A percentile compares a stretch with the other conserved stretches of the same genome.
Conservation (phyloP, 192 early-diverging fungal genomes). For the Coemansia sp. region DNA sequence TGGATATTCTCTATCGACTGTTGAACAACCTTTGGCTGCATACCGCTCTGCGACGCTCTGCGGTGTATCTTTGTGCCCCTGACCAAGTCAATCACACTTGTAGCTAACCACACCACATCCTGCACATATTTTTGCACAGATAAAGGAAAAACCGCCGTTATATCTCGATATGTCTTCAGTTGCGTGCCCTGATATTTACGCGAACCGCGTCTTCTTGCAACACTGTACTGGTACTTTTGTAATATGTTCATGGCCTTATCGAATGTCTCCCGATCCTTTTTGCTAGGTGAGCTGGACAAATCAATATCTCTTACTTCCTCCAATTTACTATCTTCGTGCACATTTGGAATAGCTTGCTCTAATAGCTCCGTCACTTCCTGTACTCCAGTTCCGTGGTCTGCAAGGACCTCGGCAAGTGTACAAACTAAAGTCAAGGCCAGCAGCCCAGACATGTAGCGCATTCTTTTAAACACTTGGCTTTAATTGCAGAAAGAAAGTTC, state of each 20-base stretch:
- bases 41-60: neutral
- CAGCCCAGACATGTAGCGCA: constrained; percentile 2
- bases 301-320: too few relatives aligned
- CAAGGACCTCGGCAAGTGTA: neutral
- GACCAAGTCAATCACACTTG: neutral
- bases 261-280: neutral
- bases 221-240: constrained; percentile 11
- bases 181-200: constrained; percentile 1
- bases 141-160: constrained; percentile 11
- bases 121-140: constrained; percentile 7
- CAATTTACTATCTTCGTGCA: too few relatives aligned
- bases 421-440: constrained; percentile 6
- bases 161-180: constrained; percentile 9
- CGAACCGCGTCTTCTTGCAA: neutral
- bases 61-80: neutral
- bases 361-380: neutral
- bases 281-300: neutral
- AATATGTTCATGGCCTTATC: constrained; percentile 12
- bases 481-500: too few relatives aligned
- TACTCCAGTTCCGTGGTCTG: neutral
- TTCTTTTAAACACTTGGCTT: neutral
- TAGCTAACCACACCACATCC: neutral
- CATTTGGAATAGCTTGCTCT: neutral
- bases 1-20: constrained; percentile 12
- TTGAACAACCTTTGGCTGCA: constrained; percentile 11